Evolutionary conservation across 495 filamentous ascomycete species (phyloP).

Genomic region (Annulohypoxylon moriforme): DNA sequence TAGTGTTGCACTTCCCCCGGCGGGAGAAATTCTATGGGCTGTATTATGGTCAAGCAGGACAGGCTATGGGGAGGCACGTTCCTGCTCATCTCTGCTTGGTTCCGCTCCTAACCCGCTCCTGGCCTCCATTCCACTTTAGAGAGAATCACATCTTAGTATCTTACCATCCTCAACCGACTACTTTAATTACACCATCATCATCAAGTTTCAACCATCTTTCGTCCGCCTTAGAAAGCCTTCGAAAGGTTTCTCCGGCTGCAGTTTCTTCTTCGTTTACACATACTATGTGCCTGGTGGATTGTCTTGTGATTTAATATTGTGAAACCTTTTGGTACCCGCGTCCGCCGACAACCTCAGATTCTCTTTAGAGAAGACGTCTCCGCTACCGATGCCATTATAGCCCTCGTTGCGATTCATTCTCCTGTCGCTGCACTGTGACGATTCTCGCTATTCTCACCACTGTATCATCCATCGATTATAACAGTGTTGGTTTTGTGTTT

Average conservation of each 20-base stretch:
- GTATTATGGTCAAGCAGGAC: too few species aligned
- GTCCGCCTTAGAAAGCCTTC: neutral
- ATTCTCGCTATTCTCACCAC: slow-evolving; percentile 2
- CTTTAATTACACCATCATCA: slow-evolving; percentile 22
- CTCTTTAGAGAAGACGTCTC: slow-evolving; percentile 4
- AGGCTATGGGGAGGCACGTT: slow-evolving; percentile 30
- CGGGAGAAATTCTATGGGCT: slow-evolving; percentile 34
- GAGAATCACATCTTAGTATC: slow-evolving; percentile 32
- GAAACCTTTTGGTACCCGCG: neutral
- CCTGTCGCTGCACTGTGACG: slow-evolving; percentile 5
- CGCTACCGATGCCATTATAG: slow-evolving; percentile 18
- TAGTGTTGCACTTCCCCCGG: slow-evolving; percentile 31
- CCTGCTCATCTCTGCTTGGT: slow-evolving; percentile 43
- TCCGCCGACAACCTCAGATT: neutral
- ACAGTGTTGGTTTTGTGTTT: slow-evolving; percentile 15
- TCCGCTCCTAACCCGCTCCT: slow-evolving; percentile 9
- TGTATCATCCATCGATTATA: slow-evolving; percentile 11
- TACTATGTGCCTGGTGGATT: neutral
- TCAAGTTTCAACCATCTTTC: slow-evolving; percentile 10
- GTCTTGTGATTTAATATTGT: neutral
- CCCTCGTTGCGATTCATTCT: slow-evolving; percentile 5
- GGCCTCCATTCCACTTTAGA: slow-evolving; percentile 38
- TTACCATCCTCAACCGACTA: slow-evolving; percentile 34
- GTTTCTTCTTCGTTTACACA: neutral
- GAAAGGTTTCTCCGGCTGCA: slow-evolving; percentile 1